Percentiles rank a stretch among this genome's conserved stretches.
Evolutionary conservation across 352 stramenopile genomes (phyloP).

Genomic region (Pythium pyrilobum): DNA sequence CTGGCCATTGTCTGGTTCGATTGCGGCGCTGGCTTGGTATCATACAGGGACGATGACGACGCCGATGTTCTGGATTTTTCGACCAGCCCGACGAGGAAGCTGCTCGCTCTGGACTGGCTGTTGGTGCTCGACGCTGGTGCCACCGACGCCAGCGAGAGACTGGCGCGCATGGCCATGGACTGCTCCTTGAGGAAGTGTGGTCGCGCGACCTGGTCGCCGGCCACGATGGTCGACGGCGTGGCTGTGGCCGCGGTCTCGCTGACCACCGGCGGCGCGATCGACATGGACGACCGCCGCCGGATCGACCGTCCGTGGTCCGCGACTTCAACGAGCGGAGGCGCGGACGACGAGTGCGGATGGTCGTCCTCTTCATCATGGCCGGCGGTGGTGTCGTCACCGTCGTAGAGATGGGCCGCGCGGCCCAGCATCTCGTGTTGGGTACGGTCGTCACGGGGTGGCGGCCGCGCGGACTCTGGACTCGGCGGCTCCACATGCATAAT

Average conservation of each 20-base stretch:
- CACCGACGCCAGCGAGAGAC: conserved; percentile 1
- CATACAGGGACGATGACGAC: conserved; percentile 9
- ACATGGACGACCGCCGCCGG: conserved; percentile 9
- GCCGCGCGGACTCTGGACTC: too few species aligned
- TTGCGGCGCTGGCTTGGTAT: conserved; percentile 14
- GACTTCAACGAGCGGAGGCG: neutral
- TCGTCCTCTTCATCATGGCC: neutral
- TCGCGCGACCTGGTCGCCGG: conserved; percentile 32
- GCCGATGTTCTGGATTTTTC: conserved; percentile 23
- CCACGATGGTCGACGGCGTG: conserved; percentile 6
- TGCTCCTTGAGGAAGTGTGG: conserved; percentile 51
- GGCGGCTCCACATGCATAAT: neutral
- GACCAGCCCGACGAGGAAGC: conserved; percentile 49
- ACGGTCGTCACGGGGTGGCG: too few species aligned
- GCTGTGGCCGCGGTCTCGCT: neutral
- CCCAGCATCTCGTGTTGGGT: too few species aligned
- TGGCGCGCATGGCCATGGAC: conserved; percentile 37
- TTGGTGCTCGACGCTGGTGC: neutral
- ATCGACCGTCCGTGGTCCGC: neutral
- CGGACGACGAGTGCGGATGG: neutral
- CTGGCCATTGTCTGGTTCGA: too few species aligned
- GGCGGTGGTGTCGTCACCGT: neutral
- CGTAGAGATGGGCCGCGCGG: too few species aligned
- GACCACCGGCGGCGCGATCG: neutral
- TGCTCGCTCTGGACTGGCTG: conserved; percentile 44